A percentile compares a stretch with the other conserved stretches of the same genome.
Evolutionary conservation across 208 protist genomes (phyloP).

Genomic region (Leptomonas pyrrhocoris): DNA sequence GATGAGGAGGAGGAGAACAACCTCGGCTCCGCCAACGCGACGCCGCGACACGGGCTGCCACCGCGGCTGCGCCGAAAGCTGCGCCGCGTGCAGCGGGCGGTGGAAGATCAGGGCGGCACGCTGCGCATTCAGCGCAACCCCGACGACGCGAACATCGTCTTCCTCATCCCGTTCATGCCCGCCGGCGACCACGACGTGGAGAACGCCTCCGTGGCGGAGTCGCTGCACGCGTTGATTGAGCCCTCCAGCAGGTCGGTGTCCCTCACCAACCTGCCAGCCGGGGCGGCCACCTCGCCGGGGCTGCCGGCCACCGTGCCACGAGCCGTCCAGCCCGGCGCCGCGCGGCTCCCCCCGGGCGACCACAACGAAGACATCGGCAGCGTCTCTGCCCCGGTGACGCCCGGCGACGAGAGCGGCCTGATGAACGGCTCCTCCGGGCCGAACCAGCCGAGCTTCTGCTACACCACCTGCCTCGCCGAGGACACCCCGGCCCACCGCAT

Average conservation of each 20-base stretch:
- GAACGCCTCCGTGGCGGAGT: conserved; percentile 40
- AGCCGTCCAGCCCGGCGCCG: neutral
- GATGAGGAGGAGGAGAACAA: conserved; percentile 27
- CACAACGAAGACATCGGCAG: conserved; percentile 22
- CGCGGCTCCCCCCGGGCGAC: conserved; percentile 6
- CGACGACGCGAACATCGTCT: conserved; percentile 57
- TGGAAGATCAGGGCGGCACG: conserved; percentile 84
- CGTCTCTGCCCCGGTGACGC: conserved; percentile 14
- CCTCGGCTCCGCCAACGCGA: conserved; percentile 5
- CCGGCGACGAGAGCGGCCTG: conserved; percentile 17
- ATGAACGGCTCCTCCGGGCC: conserved; percentile 5
- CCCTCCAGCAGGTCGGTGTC: conserved; percentile 15
- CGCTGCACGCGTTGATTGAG: conserved; percentile 21
- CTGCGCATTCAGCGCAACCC: conserved; percentile 51
- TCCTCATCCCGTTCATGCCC: conserved; percentile 79
- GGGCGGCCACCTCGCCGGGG: no score
- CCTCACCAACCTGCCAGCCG: neutral
- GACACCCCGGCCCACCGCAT: conserved; percentile 83
- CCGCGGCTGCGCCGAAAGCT: conserved; percentile 43
- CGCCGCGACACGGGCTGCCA: conserved; percentile 9
- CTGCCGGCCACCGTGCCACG: no score
- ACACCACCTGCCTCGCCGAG: conserved; percentile 87
- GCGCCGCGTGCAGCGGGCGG: conserved; percentile 50
- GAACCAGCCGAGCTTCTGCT: conserved; percentile 53
- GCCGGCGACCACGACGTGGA: conserved; percentile 47